Evolutionary conservation across 2,329 filamentous ascomycete species (phyloP).

Genomic region (Fusarium azukiicola): DNA sequence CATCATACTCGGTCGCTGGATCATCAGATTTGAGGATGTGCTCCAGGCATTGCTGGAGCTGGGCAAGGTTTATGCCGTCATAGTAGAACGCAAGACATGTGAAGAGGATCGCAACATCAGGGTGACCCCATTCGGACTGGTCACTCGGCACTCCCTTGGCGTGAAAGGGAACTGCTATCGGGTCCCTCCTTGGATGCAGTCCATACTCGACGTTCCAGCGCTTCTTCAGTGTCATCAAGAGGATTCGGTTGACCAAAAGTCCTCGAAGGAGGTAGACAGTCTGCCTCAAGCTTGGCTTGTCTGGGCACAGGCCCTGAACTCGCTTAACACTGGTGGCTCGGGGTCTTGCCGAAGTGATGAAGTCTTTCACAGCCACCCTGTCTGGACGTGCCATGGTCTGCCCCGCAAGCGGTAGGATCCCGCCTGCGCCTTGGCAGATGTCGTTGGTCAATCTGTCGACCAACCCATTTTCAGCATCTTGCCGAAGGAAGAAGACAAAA

Average conservation of each 20-base stretch:
- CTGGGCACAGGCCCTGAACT: slow-evolving; percentile 45
- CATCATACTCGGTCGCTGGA: slow-evolving; percentile 77
- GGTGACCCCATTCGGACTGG: slow-evolving; percentile 84
- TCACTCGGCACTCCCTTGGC: slow-evolving; percentile 77
- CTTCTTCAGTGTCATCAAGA: slow-evolving; percentile 80
- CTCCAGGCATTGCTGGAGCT: slow-evolving; percentile 74
- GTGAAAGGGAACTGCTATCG: slow-evolving; percentile 77
- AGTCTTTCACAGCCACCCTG: slow-evolving; percentile 53
- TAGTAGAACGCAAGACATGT: slow-evolving; percentile 87
- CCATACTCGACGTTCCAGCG: slow-evolving; percentile 85
- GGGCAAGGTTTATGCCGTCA: slow-evolving; percentile 71
- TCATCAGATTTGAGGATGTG: slow-evolving; percentile 76
- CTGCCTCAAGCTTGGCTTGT: slow-evolving; percentile 48
- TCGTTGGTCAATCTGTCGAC: slow-evolving; percentile 48
- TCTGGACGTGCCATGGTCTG: slow-evolving; percentile 43
- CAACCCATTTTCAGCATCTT: slow-evolving; percentile 69
- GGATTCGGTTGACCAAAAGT: slow-evolving; percentile 78
- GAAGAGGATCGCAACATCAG: slow-evolving; percentile 83
- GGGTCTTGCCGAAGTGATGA: slow-evolving; percentile 44
- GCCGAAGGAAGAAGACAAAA: slow-evolving; percentile 75
- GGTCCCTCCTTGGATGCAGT: slow-evolving; percentile 74
- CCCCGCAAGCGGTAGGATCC: slow-evolving; percentile 47
- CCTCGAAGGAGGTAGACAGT: slow-evolving; percentile 80
- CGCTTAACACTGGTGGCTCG: slow-evolving; percentile 26
- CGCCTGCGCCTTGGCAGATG: slow-evolving; percentile 47